phyloP scores from a whole-genome alignment of 2,329 filamentous ascomycete species.

The Diaporthe nobilis region DNA sequence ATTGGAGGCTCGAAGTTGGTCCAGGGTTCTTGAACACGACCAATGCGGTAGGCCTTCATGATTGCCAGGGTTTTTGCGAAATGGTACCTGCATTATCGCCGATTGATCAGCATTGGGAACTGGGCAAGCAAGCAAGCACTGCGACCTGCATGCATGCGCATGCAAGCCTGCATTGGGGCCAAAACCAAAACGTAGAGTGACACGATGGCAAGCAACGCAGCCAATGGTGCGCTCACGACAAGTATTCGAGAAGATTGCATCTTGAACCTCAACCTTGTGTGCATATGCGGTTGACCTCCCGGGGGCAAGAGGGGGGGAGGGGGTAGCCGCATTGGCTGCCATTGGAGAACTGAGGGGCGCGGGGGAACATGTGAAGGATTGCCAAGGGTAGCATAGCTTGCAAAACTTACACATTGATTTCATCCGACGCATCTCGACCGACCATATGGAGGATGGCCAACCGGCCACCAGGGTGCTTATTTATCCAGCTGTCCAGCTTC shows the following conservation, averaged over 20 bases:
- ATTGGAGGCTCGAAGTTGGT: conserved; percentile 72
- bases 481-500: conserved; percentile 70
- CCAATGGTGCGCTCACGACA: not conserved
- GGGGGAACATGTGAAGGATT: conserved; percentile 20
- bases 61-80: conserved; percentile 64
- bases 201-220: not conserved
- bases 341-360: conserved; percentile 6
- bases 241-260: not conserved
- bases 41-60: conserved; percentile 74
- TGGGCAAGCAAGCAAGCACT: not conserved
- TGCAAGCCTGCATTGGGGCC: conserved; percentile 5
- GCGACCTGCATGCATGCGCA: conserved; percentile 8
- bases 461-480: conserved; percentile 70
- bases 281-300: not conserved
- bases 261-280: not conserved
- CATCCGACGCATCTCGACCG: conserved; percentile 70
- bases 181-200: not conserved
- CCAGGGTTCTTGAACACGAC: conserved; percentile 63
- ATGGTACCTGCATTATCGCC: conserved; percentile 66
- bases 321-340: not conserved
- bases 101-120: conserved; percentile 46
- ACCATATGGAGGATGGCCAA: conserved; percentile 74
- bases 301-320: not conserved
- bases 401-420: conserved; percentile 68
- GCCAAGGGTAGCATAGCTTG: not conserved